Evolutionary conservation across 148 eudicot genomes (phyloP).

Genomic region (Agrostemma githago): DNA sequence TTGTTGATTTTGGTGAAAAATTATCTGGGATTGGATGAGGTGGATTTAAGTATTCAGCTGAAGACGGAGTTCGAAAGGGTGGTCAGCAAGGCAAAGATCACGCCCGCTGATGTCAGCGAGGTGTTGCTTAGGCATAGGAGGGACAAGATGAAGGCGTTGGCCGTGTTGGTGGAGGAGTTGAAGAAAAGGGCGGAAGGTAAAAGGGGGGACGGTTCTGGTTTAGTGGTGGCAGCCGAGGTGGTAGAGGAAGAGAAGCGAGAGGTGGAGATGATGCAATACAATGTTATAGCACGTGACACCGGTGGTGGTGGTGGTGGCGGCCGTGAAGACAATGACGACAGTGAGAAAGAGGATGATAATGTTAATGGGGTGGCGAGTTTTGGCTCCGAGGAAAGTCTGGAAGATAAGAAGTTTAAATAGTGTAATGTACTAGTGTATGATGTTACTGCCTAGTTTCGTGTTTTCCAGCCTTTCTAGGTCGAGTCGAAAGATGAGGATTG

Average conservation of each 20-base stretch:
- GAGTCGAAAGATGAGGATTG: not conserved
- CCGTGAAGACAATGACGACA: not conserved
- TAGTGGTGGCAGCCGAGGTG: conserved; percentile 22
- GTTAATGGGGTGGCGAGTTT: not conserved
- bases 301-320: not conserved
- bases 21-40: conserved; percentile 47
- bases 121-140: conserved; percentile 66
- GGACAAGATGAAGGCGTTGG: conserved; percentile 45
- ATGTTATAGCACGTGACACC: conserved; percentile 5
- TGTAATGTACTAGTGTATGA: not conserved
- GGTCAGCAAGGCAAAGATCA: conserved; percentile 53
- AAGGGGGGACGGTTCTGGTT: conserved; percentile 5
- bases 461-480: not conserved
- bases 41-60: conserved; percentile 29
- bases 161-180: conserved; percentile 50
- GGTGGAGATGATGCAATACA: conserved; percentile 40
- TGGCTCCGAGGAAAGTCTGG: not conserved
- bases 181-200: conserved; percentile 41
- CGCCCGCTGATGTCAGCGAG: conserved; percentile 93
- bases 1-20: conserved; percentile 62
- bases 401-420: conserved; percentile 15
- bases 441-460: conserved; percentile 8
- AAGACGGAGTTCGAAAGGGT: conserved; percentile 33
- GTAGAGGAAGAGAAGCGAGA: conserved; percentile 90
- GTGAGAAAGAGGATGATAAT: not conserved